Evolutionary conservation across 805 yeast species (phyloP), one percentile per base, ranked within the genome.

Genomic region (Tetrapisispora nanseiensis): DNA sequence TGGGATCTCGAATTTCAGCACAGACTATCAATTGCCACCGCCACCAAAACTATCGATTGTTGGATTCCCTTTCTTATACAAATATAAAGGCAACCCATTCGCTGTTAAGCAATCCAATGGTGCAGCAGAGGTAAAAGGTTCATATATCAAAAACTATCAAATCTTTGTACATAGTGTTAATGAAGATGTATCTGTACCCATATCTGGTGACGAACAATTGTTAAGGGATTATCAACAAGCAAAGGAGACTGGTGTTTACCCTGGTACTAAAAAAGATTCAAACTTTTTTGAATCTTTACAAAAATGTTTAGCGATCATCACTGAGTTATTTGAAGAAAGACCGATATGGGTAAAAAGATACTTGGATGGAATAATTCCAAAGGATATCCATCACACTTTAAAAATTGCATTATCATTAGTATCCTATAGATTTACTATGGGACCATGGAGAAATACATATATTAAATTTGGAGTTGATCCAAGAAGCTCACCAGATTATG

Each of bases 371-470:
- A 66, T 78, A 40, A 66, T 79, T 3, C 81, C 85, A 0, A 55
- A 59, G 19, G 46, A 68, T 52, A 45, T 59, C 9, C 61, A 59
- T 33, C 59, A 56, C 29, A 54, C 76, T 55, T 48, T 90, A 34
- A 79, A 82, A 51, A 79, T 74, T 48, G 94, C 96, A 0, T 60
- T 92, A 39, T 95, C 97, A 0, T 81, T 84, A 57, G 82, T 86
- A 0, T 74, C 95, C 0, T 92, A 78, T 57, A 73, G 86, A 33
- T 83, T 79, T 57, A 77, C 82, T 29, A 83, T 82, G 54, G 98
- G 98, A 0, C 98, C 97, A 0, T 92, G 95, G 95, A 72, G 97
- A 52, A 86, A 86, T 46, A 76, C 92, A 10, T 86, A 82, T 57
- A 78, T 87, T 35, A 74, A 68, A 49, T 77, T 79, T 50, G 97